These are phyloP conservation scores for Orychophragmus violaceus DNA, from an alignment of 345 rosid genomes.

Conservation along the genomic window DNA sequence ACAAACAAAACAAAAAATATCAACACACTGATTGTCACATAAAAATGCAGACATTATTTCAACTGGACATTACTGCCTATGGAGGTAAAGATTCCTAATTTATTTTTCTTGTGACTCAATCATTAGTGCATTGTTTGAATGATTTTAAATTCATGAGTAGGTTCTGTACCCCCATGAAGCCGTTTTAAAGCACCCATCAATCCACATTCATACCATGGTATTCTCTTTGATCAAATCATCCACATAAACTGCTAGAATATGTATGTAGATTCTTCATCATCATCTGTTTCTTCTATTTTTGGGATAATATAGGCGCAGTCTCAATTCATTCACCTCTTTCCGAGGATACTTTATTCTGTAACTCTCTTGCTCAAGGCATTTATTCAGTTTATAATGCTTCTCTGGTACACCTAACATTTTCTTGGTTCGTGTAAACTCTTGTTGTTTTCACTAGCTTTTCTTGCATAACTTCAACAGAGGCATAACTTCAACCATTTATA, in stretches of 20 bases:
- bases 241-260: not conserved
- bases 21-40: too few relatives aligned
- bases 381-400: slow-evolving; percentile 68
- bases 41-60: slow-evolving; percentile 55
- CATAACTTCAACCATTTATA: too few relatives aligned
- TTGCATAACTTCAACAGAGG: too few relatives aligned
- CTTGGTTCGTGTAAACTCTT: slow-evolving; percentile 70
- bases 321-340: slow-evolving; percentile 37
- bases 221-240: not conserved
- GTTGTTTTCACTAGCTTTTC: not conserved
- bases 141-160: slow-evolving; percentile 32
- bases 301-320: slow-evolving; percentile 52
- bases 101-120: not conserved
- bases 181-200: slow-evolving; percentile 56
- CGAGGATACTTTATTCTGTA: slow-evolving; percentile 55
- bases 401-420: slow-evolving; percentile 87
- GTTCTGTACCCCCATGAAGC: slow-evolving; percentile 80
- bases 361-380: slow-evolving; percentile 74
- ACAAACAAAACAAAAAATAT: too few relatives aligned
- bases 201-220: slow-evolving; percentile 86
- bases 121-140: not conserved
- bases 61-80: slow-evolving; percentile 84
- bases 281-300: not conserved
- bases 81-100: slow-evolving; percentile 50
- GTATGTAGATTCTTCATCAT: not conserved